phyloP scores from a whole-genome alignment of 2,329 filamentous ascomycete genomes.

The Aspergillus clavatus region DNA sequence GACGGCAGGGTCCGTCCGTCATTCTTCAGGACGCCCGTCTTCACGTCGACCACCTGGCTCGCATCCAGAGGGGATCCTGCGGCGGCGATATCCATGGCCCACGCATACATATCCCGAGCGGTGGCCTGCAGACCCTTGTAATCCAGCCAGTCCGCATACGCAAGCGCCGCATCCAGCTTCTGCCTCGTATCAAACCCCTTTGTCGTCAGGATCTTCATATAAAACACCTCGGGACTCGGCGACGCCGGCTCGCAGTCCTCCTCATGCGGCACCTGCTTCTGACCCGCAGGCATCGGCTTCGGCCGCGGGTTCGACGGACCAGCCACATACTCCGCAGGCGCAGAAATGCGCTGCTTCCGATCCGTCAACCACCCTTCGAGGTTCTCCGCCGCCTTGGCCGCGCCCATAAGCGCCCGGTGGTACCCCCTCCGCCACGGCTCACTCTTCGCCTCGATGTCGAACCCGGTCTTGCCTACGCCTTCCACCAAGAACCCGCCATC shows the following conservation, averaged over 20 bases:
- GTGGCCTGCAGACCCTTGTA: conserved; percentile 64
- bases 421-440: conserved; percentile 85
- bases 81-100: conserved; percentile 71
- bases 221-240: conserved; percentile 68
- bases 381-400: conserved; percentile 71
- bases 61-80: conserved; percentile 47
- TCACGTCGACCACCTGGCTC: conserved; percentile 52
- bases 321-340: conserved; percentile 67
- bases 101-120: conserved; percentile 67
- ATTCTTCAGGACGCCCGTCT: conserved; percentile 62
- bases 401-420: conserved; percentile 73
- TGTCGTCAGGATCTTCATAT: conserved; percentile 75
- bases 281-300: conserved; percentile 63
- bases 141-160: conserved; percentile 79
- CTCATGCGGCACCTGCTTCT: conserved; percentile 60
- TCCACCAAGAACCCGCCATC: conserved; percentile 51
- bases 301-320: conserved; percentile 82
- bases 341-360: conserved; percentile 60
- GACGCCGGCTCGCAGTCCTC: conserved; percentile 70
- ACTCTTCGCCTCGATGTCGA: conserved; percentile 68
- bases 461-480: conserved; percentile 53
- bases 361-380: conserved; percentile 75
- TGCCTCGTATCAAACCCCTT: conserved; percentile 74
- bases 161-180: conserved; percentile 72
- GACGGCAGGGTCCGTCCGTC: conserved; percentile 54